These are phyloP conservation scores for Pyracantha coccinea DNA, from an alignment of 331 rosid genomes.

Conservation along the genomic window DNA sequence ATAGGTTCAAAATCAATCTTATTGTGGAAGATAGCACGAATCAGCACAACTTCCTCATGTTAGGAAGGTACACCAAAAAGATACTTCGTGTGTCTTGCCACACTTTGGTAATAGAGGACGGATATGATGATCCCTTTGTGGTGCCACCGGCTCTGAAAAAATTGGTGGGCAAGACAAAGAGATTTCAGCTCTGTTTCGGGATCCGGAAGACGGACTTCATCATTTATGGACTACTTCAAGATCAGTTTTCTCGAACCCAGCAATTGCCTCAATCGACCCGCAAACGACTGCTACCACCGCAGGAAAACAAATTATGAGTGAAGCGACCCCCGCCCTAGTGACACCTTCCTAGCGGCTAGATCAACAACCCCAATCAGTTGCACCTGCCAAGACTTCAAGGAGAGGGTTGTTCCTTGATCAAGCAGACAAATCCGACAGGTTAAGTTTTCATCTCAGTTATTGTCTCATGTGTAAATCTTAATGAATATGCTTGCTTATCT, in stretches of 20 bases:
- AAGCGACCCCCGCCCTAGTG: no score
- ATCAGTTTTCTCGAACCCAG: no score
- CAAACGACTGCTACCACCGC: no score
- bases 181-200: neutral
- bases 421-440: neutral
- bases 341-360: neutral
- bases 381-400: neutral
- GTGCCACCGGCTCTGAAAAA: neutral
- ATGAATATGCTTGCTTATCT: no score
- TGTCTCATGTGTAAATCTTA: no score
- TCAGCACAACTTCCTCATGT: no score
- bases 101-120: neutral
- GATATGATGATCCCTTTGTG: accelerated
- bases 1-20: neutral
- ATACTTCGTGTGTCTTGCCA: neutral
- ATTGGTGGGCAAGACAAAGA: no score
- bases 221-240: no score
- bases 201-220: no score
- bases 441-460: neutral
- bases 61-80: no score
- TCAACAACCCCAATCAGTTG: neutral
- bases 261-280: accelerated
- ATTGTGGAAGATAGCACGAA: no score
- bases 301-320: no score
- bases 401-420: neutral